Conservation (phyloP, 164 flowering plant genomes). For the Liquidambar formosana region DNA sequence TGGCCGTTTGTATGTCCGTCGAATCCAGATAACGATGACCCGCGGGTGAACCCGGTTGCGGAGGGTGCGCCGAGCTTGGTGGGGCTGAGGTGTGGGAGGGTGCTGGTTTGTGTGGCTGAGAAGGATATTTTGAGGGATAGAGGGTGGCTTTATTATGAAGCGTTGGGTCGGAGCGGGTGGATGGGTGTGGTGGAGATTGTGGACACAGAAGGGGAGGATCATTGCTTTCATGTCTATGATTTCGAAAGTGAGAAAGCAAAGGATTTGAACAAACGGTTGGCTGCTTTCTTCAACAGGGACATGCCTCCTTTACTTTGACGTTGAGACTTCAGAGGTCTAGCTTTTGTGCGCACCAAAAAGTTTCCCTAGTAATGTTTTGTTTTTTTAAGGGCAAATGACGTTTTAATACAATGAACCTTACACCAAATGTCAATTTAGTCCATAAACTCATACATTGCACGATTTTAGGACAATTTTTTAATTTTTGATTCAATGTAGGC, state of each 20-base stretch:
- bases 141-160: constrained; percentile 16
- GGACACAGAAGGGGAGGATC: constrained; percentile 16
- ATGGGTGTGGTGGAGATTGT: constrained; percentile 17
- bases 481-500: too few species aligned
- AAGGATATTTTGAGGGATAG: constrained; percentile 19
- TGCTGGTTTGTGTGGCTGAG: constrained; percentile 19
- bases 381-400: too few species aligned
- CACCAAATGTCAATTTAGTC: too few species aligned
- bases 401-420: too few species aligned
- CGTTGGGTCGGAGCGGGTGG: constrained; percentile 14
- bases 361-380: too few species aligned
- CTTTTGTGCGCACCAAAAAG: too few species aligned
- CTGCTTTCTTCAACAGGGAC: constrained; percentile 18
- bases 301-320: constrained; percentile 2
- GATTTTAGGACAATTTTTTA: too few species aligned
- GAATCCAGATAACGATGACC: constrained; percentile 15
- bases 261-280: constrained; percentile 14
- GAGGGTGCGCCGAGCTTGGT: constrained; percentile 12
- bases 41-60: constrained; percentile 20
- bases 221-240: constrained; percentile 18
- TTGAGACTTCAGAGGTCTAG: too few species aligned
- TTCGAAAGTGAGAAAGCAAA: constrained; percentile 5
- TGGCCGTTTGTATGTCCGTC: constrained; percentile 21
- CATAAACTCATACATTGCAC: too few species aligned
- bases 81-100: constrained; percentile 18